These are phyloP conservation scores for Dryas octopetala DNA, from an alignment of 306 rosid genomes.

Conservation along the genomic window DNA sequence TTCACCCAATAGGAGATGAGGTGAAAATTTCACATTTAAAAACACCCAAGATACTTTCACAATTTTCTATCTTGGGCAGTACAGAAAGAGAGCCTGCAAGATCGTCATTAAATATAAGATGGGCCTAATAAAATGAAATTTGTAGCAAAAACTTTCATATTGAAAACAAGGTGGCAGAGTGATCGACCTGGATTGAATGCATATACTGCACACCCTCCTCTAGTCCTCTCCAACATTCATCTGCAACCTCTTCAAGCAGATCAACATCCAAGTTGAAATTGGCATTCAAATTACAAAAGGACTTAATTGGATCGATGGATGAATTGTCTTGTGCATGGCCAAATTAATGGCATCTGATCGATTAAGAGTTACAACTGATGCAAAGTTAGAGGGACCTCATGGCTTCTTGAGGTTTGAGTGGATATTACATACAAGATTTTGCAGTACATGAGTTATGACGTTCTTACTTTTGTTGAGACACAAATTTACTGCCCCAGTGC, in stretches of 20 bases:
- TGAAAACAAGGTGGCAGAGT: background rate
- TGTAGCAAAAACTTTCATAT: background rate
- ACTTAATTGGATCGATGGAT: too few relatives aligned
- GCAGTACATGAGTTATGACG: too few relatives aligned
- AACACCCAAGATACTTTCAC: slow-evolving; percentile 11
- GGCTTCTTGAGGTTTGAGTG: too few relatives aligned
- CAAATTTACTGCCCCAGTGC: too few relatives aligned
- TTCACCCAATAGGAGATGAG: slow-evolving; percentile 5
- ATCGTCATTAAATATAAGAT: background rate
- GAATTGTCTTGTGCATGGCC: too few relatives aligned
- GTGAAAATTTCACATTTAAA: slow-evolving; percentile 17
- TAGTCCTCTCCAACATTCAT: slow-evolving; percentile 19
- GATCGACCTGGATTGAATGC: slow-evolving; percentile 1
- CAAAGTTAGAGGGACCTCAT: too few relatives aligned
- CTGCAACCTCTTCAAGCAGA: slow-evolving; percentile 15
- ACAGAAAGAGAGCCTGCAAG: slow-evolving; percentile 9
- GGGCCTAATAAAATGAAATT: background rate
- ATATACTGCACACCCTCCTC: slow-evolving; percentile 16
- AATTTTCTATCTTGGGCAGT: slow-evolving; percentile 5
- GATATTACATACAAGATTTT: too few relatives aligned
- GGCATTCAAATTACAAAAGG: too few relatives aligned
- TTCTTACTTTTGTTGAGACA: too few relatives aligned
- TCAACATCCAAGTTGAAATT: slow-evolving; percentile 1
- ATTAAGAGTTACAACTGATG: too few relatives aligned
- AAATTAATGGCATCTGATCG: too few relatives aligned